Base-by-base conservation (phyloP, 2,329 filamentous ascomycete genomes). In the Didymella pinodella region DNA sequence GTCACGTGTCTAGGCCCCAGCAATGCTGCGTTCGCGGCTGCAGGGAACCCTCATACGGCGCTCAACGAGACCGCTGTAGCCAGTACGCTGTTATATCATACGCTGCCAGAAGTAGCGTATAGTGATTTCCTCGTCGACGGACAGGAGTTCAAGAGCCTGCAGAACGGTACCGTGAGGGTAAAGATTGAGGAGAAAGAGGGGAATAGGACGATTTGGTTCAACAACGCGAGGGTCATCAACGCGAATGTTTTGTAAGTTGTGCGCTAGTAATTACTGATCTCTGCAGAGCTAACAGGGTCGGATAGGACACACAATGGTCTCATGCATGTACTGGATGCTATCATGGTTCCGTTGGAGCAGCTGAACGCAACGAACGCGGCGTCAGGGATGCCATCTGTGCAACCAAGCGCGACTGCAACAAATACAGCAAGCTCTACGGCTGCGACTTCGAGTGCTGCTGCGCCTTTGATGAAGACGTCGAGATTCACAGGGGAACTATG, bases 161-260 rank as follows among this genome's bases (percentile, higher is more conserved):
- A 65, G 26, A 65, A 63, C 48, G 34, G 28, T 7, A 70, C 64
- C 7, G 62, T 70, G 3, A 61, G 64, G 50, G 65, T 70, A 12
- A 60, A 34, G 28, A 22, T 68, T 20, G 61, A 67, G 25, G 67
- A 65, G 1, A 41, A 44, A 16, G 56, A 61, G 4, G 54, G 34
- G 7, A 54, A 58, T 7, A 50, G 60, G 32, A 41, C 56, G 12
- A 64, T 67, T 22, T 70, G 57, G 50, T 70, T 70, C 46, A 70
- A 68, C 34, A 70, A 70, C 45, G 67, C 65, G 11, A 68, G 61
- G 46, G 52, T 68, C 14, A 41, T 70, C 5, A 54, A 70, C 47
- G 64, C 64, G 7, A 70, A 70, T 56, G 64, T 70, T 2, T 45
- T 68, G 67, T 70, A 55, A 61, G 65, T 66, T 10, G 11, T 12